phyloP scores from a whole-genome alignment of 1,284 basidiomycete species.

The Xerocomus cyaneibrunnescens region DNA sequence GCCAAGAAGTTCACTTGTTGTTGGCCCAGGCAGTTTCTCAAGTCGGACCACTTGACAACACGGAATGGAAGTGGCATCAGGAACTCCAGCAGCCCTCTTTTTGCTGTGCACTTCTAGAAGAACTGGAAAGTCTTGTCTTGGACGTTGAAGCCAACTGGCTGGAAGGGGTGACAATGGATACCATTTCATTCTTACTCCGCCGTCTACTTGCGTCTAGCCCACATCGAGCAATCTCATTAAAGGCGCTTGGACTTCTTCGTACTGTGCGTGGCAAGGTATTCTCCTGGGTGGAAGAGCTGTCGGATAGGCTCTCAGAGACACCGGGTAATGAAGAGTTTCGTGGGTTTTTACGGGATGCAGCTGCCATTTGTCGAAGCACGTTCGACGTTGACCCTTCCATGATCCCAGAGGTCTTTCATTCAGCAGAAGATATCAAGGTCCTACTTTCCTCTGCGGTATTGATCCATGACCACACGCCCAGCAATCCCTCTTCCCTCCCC shows the following conservation, averaged over 20 bases:
- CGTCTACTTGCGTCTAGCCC: constrained; percentile 3
- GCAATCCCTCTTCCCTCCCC: neutral
- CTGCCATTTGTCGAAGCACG: constrained; percentile 2
- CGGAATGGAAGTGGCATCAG: constrained; percentile 36
- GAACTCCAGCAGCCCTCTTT: constrained; percentile 37
- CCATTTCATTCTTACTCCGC: constrained; percentile 11
- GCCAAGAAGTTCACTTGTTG: constrained; percentile 35
- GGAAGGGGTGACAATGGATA: constrained; percentile 11
- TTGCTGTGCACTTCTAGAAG: constrained; percentile 34
- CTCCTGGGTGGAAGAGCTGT: neutral
- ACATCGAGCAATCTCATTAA: neutral
- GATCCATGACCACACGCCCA: constrained; percentile 1
- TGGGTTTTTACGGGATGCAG: neutral
- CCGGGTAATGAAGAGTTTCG: neutral
- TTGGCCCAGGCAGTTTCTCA: neutral
- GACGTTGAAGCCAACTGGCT: constrained; percentile 3
- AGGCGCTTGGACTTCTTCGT: neutral
- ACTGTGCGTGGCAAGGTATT: neutral
- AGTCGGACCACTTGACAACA: constrained; percentile 34
- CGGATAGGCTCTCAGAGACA: neutral
- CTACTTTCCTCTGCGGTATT: neutral
- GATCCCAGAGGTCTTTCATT: neutral
- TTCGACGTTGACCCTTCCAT: neutral
- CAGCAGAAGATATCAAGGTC: neutral
- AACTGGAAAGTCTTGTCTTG: constrained; percentile 28